A percentile compares a stretch with the other conserved stretches of the same genome.
Evolutionary conservation across 208 protist genomes (phyloP).

Genomic region (Acanthamoeba healyi): DNA sequence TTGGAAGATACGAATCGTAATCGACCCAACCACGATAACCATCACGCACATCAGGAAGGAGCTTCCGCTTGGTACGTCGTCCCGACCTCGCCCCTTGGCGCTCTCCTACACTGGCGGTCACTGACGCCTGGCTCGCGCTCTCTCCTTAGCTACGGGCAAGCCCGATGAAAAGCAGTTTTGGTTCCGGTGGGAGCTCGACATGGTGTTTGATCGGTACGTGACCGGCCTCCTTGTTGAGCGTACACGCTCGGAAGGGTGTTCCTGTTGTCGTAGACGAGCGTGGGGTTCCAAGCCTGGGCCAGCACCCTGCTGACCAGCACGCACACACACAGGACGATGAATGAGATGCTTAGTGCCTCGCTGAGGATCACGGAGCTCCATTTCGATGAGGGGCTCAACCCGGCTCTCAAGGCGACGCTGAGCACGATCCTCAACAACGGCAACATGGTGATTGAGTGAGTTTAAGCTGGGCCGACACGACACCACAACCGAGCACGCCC

Average conservation of each 20-base stretch:
- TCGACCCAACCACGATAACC: neutral
- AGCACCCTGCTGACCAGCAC: no score
- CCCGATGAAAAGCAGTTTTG: slow-evolving; percentile 29
- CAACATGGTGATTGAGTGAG: slow-evolving; percentile 1
- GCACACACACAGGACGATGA: neutral
- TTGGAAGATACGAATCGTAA: neutral
- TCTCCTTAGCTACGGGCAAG: neutral
- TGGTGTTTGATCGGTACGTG: neutral
- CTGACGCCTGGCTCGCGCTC: neutral
- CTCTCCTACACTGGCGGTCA: neutral
- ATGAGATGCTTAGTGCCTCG: neutral
- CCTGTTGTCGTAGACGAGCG: no score
- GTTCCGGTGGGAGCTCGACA: slow-evolving; percentile 25
- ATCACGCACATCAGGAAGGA: neutral
- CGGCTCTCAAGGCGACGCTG: neutral
- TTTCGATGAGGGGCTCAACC: neutral
- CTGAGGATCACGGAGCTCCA: neutral
- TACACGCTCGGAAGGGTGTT: no score
- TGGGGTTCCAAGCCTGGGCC: no score
- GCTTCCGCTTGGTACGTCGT: neutral
- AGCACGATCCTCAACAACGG: slow-evolving; percentile 32
- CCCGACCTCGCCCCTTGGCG: neutral
- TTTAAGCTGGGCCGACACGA: no score
- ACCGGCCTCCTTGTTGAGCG: no score
- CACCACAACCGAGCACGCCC: no score